These are phyloP conservation scores for Serendipita sp. DNA, from an alignment of 768 basidiomycete genomes.

Conservation along the genomic window DNA sequence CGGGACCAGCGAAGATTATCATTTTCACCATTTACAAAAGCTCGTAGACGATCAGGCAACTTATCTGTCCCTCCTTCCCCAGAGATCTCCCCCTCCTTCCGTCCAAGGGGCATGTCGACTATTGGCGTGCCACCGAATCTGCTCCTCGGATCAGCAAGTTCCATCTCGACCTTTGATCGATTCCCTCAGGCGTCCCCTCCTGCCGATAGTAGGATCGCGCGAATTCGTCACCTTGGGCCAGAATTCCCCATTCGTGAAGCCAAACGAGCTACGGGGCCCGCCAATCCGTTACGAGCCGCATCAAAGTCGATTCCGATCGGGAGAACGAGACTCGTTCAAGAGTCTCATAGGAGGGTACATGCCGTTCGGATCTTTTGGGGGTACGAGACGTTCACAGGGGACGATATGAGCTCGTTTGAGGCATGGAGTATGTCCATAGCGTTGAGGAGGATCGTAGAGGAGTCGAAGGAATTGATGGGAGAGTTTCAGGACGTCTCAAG, in stretches of 20 bases:
- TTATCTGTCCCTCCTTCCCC: slow-evolving; percentile 25
- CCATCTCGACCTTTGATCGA: slow-evolving; percentile 28
- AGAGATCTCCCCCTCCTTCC: slow-evolving; percentile 27
- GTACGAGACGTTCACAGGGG: slow-evolving; percentile 14
- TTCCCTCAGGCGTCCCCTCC: slow-evolving; percentile 21
- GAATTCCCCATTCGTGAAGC: slow-evolving; percentile 20
- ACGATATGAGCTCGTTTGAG: slow-evolving; percentile 40
- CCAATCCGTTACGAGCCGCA: not conserved
- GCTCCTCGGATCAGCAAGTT: slow-evolving; percentile 4
- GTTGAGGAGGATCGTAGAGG: slow-evolving; percentile 32
- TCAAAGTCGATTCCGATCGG: not conserved
- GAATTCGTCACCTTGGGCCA: slow-evolving; percentile 24
- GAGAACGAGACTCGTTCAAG: not conserved
- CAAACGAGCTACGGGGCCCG: not conserved
- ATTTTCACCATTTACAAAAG: slow-evolving; percentile 42
- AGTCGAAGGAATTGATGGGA: slow-evolving; percentile 39
- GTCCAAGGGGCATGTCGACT: slow-evolving; percentile 11
- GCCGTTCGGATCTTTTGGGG: not conserved
- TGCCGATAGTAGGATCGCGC: slow-evolving; percentile 19
- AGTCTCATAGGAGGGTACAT: not conserved
- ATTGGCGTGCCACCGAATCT: not conserved
- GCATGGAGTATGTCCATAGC: slow-evolving; percentile 42
- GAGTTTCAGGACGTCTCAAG: slow-evolving; percentile 28
- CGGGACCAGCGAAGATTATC: slow-evolving; percentile 24
- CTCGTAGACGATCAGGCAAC: slow-evolving; percentile 29